Base-by-base conservation (phyloP, 1,284 basidiomycete species). In the Irpex lacteus region DNA sequence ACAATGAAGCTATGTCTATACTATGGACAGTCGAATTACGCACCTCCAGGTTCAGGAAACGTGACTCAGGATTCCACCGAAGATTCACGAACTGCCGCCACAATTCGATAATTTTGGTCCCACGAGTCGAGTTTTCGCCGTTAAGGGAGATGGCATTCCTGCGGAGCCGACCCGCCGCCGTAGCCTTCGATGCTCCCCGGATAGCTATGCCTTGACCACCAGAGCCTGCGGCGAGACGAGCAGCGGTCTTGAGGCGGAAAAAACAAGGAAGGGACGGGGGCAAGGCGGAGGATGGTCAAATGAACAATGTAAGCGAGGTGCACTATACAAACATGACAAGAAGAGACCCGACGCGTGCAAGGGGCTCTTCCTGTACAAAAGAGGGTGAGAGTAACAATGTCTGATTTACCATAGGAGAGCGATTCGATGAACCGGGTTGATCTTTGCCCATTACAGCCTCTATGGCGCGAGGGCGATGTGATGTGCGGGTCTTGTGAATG, bases 11-110 rank as follows among this genome's bases (percentile, higher is more conserved):
- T n/a, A 8, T 52, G 26, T 56, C 54, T 38, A 62, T 18, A 44
- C 3, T 32, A 63, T 15, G 40, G 40, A 62, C 68, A 18, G 19
- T 58, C 21, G 21, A 55, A 11, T 38, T 13, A 11, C 4, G 74
- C 86, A 92, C 91, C 80, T 92, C 91, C 60, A 95, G 86, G 72
- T 95, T 93, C 59, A 95, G 81, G 73, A 90, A 93, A 67, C 82
- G 83, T 2, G 80, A 75, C 53, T 91, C 85, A 4, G 86, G 72
- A 74, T 90, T 87, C 81, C 85, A 94, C 60, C 91, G 82, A 66
- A 80, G 85, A 66, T 85, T 77, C 36, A 94, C 87, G 70, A 93
- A 82, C 69, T 90, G 83, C 71, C 82, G 82, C 88, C 90, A 91
- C 34, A 84, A 74, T 63, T 90, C 88, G 21, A 92, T 75, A 32